A percentile compares a stretch with the other conserved stretches of the same genome.
These are phyloP conservation scores for Fusarium buharicum DNA, from an alignment of 2,329 filamentous ascomycete genomes.

Conservation along the genomic window DNA sequence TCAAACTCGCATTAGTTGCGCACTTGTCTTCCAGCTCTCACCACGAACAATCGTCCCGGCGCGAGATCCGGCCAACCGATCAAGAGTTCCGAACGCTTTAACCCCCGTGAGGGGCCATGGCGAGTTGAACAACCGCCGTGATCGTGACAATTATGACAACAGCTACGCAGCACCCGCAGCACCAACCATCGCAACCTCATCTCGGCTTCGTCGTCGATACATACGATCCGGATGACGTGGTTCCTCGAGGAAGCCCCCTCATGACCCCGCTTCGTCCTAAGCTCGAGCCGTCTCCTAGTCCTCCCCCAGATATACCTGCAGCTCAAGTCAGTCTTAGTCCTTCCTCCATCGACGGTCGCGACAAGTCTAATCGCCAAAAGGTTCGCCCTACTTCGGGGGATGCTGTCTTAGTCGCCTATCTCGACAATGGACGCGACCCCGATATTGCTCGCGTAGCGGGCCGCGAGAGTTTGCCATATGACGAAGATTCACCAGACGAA, in stretches of 20 bases:
- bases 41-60: constrained; percentile 14
- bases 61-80: constrained; percentile 29
- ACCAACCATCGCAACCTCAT: constrained; percentile 44
- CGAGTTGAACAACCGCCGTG: constrained; percentile 47
- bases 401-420: constrained; percentile 72
- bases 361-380: constrained; percentile 64
- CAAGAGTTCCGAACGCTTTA: constrained; percentile 24
- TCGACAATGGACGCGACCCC: constrained; percentile 71
- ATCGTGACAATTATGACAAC: constrained; percentile 49
- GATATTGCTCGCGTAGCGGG: constrained; percentile 71
- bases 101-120: constrained; percentile 47
- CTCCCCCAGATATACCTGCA: constrained; percentile 51
- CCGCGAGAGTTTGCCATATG: constrained; percentile 61
- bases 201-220: constrained; percentile 48
- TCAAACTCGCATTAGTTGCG: constrained; percentile 2
- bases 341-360: constrained; percentile 53
- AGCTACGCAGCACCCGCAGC: constrained; percentile 49
- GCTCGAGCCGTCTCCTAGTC: constrained; percentile 49
- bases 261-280: constrained; percentile 50
- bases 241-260: constrained; percentile 55
- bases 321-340: constrained; percentile 51
- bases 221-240: constrained; percentile 59
- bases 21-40: constrained; percentile 6
- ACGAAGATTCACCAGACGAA: constrained; percentile 48
- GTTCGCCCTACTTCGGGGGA: constrained; percentile 68